These are phyloP conservation scores for Coprinopsis marcescibilis DNA, from an alignment of 768 basidiomycete species.

Conservation along the genomic window DNA sequence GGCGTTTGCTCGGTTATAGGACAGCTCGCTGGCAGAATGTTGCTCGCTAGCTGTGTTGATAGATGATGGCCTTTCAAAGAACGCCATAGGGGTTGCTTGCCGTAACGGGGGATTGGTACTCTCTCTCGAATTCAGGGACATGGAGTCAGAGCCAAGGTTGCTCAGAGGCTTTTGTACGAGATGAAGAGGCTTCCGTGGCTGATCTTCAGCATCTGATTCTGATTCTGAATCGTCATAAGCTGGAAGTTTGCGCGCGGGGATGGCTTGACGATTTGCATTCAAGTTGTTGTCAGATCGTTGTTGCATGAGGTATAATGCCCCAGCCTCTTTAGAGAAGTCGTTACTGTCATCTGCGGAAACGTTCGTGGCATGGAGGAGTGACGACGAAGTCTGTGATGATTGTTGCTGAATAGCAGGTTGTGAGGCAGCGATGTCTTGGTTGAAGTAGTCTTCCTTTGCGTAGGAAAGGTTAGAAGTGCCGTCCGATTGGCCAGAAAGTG, in stretches of 20 bases:
- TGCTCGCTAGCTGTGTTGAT: conserved; percentile 11
- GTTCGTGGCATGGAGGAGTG: not conserved
- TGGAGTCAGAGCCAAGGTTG: not conserved
- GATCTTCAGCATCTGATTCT: conserved; percentile 2
- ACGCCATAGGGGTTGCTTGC: conserved; percentile 35
- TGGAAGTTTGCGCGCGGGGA: conserved; percentile 13
- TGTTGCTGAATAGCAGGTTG: not conserved
- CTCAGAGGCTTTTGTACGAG: not conserved
- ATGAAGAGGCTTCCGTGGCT: not conserved
- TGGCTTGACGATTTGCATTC: conserved; percentile 4
- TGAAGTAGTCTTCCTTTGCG: not conserved
- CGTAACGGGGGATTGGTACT: conserved; percentile 22
- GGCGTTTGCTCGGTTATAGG: no score
- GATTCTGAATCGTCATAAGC: conserved; percentile 5
- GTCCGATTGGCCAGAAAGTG: not conserved
- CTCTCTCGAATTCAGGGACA: conserved; percentile 10
- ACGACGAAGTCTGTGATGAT: not conserved
- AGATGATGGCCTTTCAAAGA: conserved; percentile 23
- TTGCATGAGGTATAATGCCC: conserved; percentile 67
- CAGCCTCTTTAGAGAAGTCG: conserved; percentile 46
- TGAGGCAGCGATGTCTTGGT: no score
- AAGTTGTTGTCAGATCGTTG: conserved; percentile 24
- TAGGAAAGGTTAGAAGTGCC: conserved; percentile 2
- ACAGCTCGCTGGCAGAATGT: no score
- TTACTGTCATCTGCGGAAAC: conserved; percentile 25